Evolutionary conservation across 2,329 filamentous ascomycete genomes (phyloP).

Genomic region (Rutstroemia sydowiana): DNA sequence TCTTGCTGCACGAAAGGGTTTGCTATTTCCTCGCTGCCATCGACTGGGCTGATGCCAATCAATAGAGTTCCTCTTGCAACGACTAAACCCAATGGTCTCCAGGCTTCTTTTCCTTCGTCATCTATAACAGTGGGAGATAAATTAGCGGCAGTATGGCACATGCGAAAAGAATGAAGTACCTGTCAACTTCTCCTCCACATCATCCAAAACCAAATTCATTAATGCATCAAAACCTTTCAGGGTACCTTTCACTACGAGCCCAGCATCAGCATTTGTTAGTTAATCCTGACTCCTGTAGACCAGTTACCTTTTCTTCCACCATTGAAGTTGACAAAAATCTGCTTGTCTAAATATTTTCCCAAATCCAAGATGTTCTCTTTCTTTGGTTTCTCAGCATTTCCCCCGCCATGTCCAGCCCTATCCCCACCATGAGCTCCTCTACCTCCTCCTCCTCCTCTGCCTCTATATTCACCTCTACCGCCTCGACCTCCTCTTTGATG

Average conservation of each 20-base stretch:
- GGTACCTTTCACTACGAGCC: slow-evolving; percentile 64
- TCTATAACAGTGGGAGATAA: slow-evolving; percentile 48
- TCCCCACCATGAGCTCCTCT: slow-evolving; percentile 29
- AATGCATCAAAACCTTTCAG: slow-evolving; percentile 95
- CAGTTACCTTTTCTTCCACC: slow-evolving; percentile 78
- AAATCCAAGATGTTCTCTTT: slow-evolving; percentile 98
- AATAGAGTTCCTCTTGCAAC: slow-evolving; percentile 89
- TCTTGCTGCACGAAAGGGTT: slow-evolving; percentile 82
- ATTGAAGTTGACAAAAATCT: slow-evolving; percentile 92
- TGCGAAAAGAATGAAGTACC: slow-evolving; percentile 46
- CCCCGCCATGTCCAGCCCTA: slow-evolving; percentile 41
- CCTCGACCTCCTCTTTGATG: slow-evolving; percentile 17
- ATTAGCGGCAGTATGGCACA: neutral
- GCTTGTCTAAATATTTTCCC: slow-evolving; percentile 94
- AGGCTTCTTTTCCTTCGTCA: slow-evolving; percentile 80
- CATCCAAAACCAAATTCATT: slow-evolving; percentile 95
- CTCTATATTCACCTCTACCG: slow-evolving; percentile 12
- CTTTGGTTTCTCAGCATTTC: slow-evolving; percentile 69
- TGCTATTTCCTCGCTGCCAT: slow-evolving; percentile 91
- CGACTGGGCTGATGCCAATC: slow-evolving; percentile 84
- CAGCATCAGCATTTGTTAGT: neutral
- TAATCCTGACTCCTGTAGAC: neutral
- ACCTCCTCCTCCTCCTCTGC: slow-evolving; percentile 22
- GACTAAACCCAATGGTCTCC: slow-evolving; percentile 62
- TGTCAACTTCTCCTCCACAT: slow-evolving; percentile 82